These are phyloP conservation scores for Malbranchea cinnamomea DNA, from an alignment of 2,329 filamentous ascomycete species.

Conservation along the genomic window DNA sequence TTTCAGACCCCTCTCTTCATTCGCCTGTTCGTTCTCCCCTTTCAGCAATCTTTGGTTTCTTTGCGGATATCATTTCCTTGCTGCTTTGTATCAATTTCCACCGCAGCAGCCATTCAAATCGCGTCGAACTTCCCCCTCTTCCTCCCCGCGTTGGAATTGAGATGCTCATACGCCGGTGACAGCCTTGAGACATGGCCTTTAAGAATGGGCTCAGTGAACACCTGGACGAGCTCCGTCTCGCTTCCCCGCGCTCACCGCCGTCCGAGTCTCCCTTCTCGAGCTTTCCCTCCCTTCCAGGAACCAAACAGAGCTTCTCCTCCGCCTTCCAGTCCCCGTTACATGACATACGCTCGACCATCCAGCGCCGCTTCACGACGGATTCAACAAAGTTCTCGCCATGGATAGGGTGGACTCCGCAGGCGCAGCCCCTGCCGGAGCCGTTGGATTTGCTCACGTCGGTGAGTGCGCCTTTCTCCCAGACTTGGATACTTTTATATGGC, in stretches of 20 bases:
- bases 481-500: background rate
- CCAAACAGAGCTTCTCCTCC: conserved; percentile 46
- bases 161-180: conserved; percentile 8
- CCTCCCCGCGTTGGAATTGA: background rate
- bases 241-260: conserved; percentile 59
- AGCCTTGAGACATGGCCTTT: conserved; percentile 41
- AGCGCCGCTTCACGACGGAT: conserved; percentile 89
- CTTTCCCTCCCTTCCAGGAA: conserved; percentile 57
- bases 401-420: conserved; percentile 43
- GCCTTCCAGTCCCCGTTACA: conserved; percentile 41
- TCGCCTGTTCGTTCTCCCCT: conserved; percentile 5
- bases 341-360: conserved; percentile 63
- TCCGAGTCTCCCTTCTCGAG: conserved; percentile 62
- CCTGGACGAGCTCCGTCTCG: conserved; percentile 70
- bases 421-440: conserved; percentile 38
- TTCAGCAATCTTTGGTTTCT: too few species aligned
- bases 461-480: conserved; percentile 17
- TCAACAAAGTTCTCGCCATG: conserved; percentile 67
- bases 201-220: conserved; percentile 46
- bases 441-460: conserved; percentile 40
- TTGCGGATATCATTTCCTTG: too few species aligned
- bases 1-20: background rate
- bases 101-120: conserved; percentile 2
- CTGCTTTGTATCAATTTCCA: conserved; percentile 2
- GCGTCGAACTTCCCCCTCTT: background rate